A percentile compares a stretch with the other conserved stretches of the same genome.
Conservation (phyloP, 106 monocot species). For the Dactylorhiza incarnata region DNA sequence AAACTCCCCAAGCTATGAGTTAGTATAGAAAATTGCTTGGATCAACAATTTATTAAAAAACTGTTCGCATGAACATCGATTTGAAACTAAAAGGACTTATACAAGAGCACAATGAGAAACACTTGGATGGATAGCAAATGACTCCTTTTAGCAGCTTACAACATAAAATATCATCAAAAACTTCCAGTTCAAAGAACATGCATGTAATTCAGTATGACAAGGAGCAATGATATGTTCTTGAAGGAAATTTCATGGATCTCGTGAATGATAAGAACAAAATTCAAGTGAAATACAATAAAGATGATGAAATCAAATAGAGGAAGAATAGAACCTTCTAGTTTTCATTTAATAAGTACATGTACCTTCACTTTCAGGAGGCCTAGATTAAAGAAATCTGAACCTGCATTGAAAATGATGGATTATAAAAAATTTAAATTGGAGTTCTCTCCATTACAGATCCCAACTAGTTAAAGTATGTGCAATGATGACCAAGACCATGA, state of each 20-base stretch:
- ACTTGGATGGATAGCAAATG: not conserved
- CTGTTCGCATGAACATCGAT: not conserved
- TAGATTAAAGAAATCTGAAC: constrained; percentile 54
- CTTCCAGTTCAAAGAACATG: not conserved
- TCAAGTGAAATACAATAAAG: not conserved
- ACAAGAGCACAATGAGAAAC: not conserved
- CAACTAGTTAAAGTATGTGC: not conserved
- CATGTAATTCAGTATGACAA: not conserved
- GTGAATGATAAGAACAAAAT: not conserved
- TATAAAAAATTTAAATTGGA: not conserved
- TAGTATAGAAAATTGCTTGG: not conserved
- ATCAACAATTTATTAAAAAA: not conserved
- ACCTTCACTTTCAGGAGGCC: constrained; percentile 45
- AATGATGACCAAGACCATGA: not conserved
- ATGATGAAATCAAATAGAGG: not conserved
- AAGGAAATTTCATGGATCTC: not conserved
- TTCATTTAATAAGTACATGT: not conserved
- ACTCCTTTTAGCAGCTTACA: not conserved
- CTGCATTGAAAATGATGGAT: constrained; percentile 26
- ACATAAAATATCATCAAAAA: not conserved
- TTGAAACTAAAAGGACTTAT: not conserved
- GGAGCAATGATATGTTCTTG: not conserved
- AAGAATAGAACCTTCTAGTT: not conserved
- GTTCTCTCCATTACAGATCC: not conserved
- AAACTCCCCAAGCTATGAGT: not conserved